Conservation (phyloP, 2,329 filamentous ascomycete species). For the Ophiostoma populinum region DNA sequence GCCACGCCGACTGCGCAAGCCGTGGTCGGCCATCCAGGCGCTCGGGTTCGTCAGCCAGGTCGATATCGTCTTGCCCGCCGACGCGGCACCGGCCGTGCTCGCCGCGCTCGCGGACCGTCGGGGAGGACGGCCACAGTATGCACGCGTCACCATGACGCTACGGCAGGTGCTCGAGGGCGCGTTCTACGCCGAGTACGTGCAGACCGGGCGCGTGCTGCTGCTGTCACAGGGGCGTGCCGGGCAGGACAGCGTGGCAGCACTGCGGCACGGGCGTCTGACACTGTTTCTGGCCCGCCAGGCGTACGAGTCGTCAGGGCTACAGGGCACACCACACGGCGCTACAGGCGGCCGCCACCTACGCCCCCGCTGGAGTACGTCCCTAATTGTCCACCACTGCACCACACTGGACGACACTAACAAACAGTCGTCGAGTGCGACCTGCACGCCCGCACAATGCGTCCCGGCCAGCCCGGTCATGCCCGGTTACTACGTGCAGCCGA, state of each 20-base stretch:
- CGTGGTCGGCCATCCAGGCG: conserved; percentile 51
- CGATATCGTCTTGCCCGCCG: conserved; percentile 56
- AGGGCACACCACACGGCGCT: conserved; percentile 47
- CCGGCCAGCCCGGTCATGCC: conserved; percentile 70
- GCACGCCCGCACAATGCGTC: conserved; percentile 55
- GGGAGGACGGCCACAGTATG: conserved; percentile 32
- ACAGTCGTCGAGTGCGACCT: conserved; percentile 65
- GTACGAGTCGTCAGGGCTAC: conserved; percentile 69
- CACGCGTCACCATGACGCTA: conserved; percentile 54
- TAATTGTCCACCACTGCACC: not conserved
- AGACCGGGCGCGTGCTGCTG: conserved; percentile 64
- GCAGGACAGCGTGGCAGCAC: conserved; percentile 53
- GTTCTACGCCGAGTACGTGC: conserved; percentile 76
- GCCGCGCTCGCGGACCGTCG: conserved; percentile 26
- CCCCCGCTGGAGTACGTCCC: conserved; percentile 50
- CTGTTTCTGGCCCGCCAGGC: conserved; percentile 66
- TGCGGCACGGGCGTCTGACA: conserved; percentile 53
- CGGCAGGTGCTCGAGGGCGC: conserved; percentile 52
- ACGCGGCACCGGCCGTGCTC: conserved; percentile 34
- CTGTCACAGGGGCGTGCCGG: conserved; percentile 60
- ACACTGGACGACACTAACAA: not conserved
- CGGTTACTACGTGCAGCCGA: conserved; percentile 61
- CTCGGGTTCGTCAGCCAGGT: conserved; percentile 42
- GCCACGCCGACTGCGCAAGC: conserved; percentile 37
- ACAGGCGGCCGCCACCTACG: conserved; percentile 44